Conservation (phyloP, 2,329 filamentous ascomycete species). For the Botrytis paeoniae region DNA sequence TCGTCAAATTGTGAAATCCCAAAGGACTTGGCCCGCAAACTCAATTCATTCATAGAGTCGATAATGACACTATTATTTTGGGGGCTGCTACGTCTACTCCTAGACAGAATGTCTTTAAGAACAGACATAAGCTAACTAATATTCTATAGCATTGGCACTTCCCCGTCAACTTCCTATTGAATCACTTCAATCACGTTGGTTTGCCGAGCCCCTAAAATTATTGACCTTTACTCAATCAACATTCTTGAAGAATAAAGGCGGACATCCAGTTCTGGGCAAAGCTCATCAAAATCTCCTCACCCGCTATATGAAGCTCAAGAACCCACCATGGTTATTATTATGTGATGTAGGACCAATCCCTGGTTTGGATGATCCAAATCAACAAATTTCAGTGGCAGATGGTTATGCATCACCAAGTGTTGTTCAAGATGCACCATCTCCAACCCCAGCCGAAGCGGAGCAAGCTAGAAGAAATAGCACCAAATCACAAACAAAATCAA, state of each 20-base stretch:
- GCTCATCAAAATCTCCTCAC: slow-evolving; percentile 60
- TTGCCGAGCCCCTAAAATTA: slow-evolving; percentile 64
- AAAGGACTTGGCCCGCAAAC: slow-evolving; percentile 23
- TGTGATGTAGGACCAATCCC: slow-evolving; percentile 56
- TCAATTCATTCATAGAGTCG: slow-evolving; percentile 34
- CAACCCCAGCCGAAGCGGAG: slow-evolving; percentile 70
- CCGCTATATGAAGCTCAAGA: slow-evolving; percentile 62
- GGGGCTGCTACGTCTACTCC: slow-evolving; percentile 31
- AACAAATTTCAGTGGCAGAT: slow-evolving; percentile 32
- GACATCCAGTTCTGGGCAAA: slow-evolving; percentile 59
- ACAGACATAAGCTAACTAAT: slow-evolving; percentile 25
- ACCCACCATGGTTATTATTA: slow-evolving; percentile 61
- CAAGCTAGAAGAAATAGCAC: slow-evolving; percentile 40
- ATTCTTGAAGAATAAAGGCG: slow-evolving; percentile 60
- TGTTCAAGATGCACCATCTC: slow-evolving; percentile 39
- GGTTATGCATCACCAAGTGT: slow-evolving; percentile 43
- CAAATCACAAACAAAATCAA: slow-evolving; percentile 45
- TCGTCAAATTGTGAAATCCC: slow-evolving; percentile 21
- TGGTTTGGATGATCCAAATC: slow-evolving; percentile 37
- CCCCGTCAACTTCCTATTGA: slow-evolving; percentile 57
- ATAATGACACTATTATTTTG: slow-evolving; percentile 30
- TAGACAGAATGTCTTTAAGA: not conserved
- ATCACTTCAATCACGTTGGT: slow-evolving; percentile 64
- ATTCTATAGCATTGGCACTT: slow-evolving; percentile 46
- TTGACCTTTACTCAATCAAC: slow-evolving; percentile 52